Conservation (phyloP, 2,329 filamentous ascomycete genomes). For the Penicillium sp. region DNA sequence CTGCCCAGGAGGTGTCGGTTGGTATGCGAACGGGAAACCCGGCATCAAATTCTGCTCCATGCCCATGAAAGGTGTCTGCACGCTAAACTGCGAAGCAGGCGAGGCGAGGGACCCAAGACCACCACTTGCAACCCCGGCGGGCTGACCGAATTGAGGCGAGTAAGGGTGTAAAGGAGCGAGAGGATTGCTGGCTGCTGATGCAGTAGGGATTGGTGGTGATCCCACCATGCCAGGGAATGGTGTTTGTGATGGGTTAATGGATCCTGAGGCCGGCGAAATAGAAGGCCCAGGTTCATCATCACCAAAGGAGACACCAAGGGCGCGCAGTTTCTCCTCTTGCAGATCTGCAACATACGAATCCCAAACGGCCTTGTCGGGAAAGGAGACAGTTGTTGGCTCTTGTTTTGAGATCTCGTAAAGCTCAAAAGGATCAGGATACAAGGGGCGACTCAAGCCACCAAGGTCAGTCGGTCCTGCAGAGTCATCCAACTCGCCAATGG, state of each 20-base stretch:
- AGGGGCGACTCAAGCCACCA: conserved; percentile 41
- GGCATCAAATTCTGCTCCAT: conserved; percentile 55
- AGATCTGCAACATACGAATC: conserved; percentile 75
- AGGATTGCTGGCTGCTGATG: conserved; percentile 68
- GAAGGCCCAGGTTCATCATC: conserved; percentile 64
- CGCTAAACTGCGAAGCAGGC: conserved; percentile 61
- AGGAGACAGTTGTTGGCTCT: conserved; percentile 26
- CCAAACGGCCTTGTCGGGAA: conserved; percentile 53
- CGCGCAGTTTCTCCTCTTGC: conserved; percentile 85
- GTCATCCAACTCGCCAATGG: conserved; percentile 29
- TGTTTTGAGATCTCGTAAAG: conserved; percentile 27
- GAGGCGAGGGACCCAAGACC: conserved; percentile 62
- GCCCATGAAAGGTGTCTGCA: conserved; percentile 54
- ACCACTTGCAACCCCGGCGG: conserved; percentile 56
- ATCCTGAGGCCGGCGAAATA: conserved; percentile 60
- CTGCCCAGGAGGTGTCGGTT: conserved; percentile 53
- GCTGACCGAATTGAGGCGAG: conserved; percentile 54
- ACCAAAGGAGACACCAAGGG: conserved; percentile 77
- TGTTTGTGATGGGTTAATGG: conserved; percentile 60
- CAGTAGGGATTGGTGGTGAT: conserved; percentile 74
- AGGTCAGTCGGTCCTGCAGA: conserved; percentile 23
- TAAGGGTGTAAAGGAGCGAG: conserved; percentile 57
- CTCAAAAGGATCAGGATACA: conserved; percentile 41
- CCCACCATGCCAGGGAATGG: conserved; percentile 70
- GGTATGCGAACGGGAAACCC: conserved; percentile 62